Evolutionary conservation across 1,284 basidiomycete species (phyloP).

Genomic region (Ustilago nuda): DNA sequence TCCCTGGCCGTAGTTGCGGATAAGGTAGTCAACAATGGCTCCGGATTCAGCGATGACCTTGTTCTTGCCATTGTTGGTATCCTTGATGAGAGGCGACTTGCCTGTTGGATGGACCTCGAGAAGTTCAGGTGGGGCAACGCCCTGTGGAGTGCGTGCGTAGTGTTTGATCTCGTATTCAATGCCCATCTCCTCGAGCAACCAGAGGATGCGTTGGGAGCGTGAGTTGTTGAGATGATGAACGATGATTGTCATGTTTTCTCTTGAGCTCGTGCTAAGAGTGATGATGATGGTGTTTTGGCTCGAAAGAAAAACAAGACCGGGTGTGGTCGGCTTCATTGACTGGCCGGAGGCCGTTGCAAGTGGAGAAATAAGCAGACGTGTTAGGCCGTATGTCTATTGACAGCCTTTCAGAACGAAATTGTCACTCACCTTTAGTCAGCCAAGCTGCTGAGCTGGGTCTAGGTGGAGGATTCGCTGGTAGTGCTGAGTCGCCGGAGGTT

Average conservation of each 20-base stretch:
- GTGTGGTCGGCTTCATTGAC: neutral
- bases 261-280: neutral
- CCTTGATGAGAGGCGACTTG: slow-evolving; percentile 66
- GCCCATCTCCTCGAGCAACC: slow-evolving; percentile 67
- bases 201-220: slow-evolving; percentile 67
- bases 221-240: slow-evolving; percentile 67
- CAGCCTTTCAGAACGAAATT: neutral
- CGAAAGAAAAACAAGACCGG: neutral
- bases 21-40: slow-evolving; percentile 67
- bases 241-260: slow-evolving; percentile 52
- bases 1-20: slow-evolving; percentile 65
- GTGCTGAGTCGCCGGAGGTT: neutral
- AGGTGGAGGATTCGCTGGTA: neutral
- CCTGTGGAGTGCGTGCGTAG: slow-evolving; percentile 57
- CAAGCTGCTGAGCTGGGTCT: neutral
- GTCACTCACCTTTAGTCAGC: neutral
- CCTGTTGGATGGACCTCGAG: slow-evolving; percentile 63
- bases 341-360: neutral
- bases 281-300: neutral
- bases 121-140: slow-evolving; percentile 59
- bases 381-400: neutral
- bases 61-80: slow-evolving; percentile 54
- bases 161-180: slow-evolving; percentile 64
- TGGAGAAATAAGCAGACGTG: neutral
- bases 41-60: slow-evolving; percentile 65